These are phyloP conservation scores for Ophiostoma ulmi DNA, from an alignment of 2,329 filamentous ascomycete genomes.

Conservation along the genomic window DNA sequence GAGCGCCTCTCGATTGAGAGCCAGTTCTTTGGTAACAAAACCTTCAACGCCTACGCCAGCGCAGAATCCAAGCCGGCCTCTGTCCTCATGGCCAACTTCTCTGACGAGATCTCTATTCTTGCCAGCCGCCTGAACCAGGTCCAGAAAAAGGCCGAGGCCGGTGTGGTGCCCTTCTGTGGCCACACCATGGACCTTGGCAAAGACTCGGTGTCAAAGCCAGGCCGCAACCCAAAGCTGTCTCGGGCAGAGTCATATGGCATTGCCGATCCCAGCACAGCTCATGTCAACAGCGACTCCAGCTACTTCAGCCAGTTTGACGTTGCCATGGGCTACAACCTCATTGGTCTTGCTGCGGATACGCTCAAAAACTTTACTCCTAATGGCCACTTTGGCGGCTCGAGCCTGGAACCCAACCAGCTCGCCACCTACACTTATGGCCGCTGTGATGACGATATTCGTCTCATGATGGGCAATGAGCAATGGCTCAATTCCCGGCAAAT, in stretches of 20 bases:
- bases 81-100: neutral
- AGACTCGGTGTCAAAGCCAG: neutral
- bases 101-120: neutral
- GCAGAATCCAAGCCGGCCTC: neutral
- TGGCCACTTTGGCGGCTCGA: neutral
- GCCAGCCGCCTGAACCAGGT: neutral
- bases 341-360: neutral
- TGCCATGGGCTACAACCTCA: slow-evolving; percentile 15
- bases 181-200: slow-evolving; percentile 8
- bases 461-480: neutral
- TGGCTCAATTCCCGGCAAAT: no score
- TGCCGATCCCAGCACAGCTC: neutral
- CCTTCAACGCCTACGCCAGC: neutral
- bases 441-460: neutral
- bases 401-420: neutral
- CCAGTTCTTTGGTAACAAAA: neutral
- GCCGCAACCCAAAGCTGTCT: neutral
- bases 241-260: neutral
- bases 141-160: neutral
- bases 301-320: slow-evolving; percentile 4
- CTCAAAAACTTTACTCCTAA: neutral
- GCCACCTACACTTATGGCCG: neutral
- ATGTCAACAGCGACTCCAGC: neutral
- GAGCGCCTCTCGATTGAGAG: slow-evolving; percentile 11
- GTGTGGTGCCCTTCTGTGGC: slow-evolving; percentile 7